Evolutionary conservation across 345 rosid genomes (phyloP).

Genomic region (Brassica rapa): DNA sequence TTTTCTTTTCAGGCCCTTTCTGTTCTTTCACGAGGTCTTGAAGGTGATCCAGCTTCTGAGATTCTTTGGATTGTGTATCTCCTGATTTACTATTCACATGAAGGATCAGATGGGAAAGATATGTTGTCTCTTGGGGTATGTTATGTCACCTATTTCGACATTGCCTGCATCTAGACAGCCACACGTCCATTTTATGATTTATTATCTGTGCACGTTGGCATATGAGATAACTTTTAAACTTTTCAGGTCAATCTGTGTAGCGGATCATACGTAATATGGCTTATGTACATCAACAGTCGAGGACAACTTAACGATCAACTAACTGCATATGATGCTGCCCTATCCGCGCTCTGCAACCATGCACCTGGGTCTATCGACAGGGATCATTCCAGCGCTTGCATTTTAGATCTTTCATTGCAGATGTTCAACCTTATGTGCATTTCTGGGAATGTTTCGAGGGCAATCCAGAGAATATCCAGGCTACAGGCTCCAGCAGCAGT

Average conservation of each 20-base stretch:
- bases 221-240: constrained; percentile 41
- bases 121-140: constrained; percentile 80
- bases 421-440: constrained; percentile 77
- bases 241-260: constrained; percentile 74
- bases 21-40: constrained; percentile 74
- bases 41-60: constrained; percentile 72
- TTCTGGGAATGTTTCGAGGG: constrained; percentile 72
- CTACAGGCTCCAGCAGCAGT: constrained; percentile 46
- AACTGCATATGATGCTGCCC: constrained; percentile 70
- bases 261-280: constrained; percentile 83
- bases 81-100: constrained; percentile 55
- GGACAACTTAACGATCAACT: constrained; percentile 63
- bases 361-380: constrained; percentile 48
- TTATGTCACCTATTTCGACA: constrained; percentile 15
- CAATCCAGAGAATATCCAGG: constrained; percentile 54
- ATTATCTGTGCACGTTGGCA: not conserved
- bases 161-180: constrained; percentile 31
- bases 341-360: constrained; percentile 56
- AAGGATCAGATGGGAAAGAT: constrained; percentile 52
- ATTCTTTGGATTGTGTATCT: constrained; percentile 81
- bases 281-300: constrained; percentile 86
- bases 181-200: constrained; percentile 19
- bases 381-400: constrained; percentile 67
- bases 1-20: constrained; percentile 67
- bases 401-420: constrained; percentile 87